These are phyloP conservation scores for Lepiota brunneoincarnata DNA, from an alignment of 768 basidiomycete genomes.

Conservation along the genomic window DNA sequence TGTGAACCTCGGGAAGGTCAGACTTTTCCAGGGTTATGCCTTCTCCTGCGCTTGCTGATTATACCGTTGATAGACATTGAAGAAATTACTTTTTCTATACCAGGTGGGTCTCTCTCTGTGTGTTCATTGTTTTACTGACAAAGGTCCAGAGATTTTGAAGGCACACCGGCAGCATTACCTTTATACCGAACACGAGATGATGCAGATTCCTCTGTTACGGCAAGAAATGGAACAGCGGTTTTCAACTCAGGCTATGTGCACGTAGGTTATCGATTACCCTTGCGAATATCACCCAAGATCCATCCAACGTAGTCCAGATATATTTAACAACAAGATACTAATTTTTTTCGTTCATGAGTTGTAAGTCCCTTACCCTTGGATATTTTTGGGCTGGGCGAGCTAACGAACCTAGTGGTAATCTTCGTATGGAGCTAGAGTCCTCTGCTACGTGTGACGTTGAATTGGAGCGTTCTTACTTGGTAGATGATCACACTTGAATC, in stretches of 20 bases:
- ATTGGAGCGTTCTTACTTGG: constrained; percentile 82
- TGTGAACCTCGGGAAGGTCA: constrained; percentile 82
- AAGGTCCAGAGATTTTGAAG: constrained; percentile 72
- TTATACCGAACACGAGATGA: constrained; percentile 72
- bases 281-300: constrained; percentile 4
- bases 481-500: constrained; percentile 27
- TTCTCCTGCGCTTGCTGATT: constrained; percentile 4
- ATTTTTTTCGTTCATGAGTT: constrained; percentile 94
- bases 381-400: not conserved
- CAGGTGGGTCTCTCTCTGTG: constrained; percentile 39
- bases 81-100: constrained; percentile 61
- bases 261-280: constrained; percentile 49
- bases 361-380: constrained; percentile 44
- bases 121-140: constrained; percentile 1
- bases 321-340: constrained; percentile 74
- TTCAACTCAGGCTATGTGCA: constrained; percentile 83
- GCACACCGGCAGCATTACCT: constrained; percentile 84
- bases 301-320: constrained; percentile 52
- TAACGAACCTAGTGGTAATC: constrained; percentile 66
- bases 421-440: constrained; percentile 80
- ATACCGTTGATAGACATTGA: constrained; percentile 46
- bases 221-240: constrained; percentile 68
- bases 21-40: not conserved
- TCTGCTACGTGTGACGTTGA: constrained; percentile 70
- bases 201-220: constrained; percentile 75